phyloP scores from a whole-genome alignment of 2,329 filamentous ascomycete genomes.

The Clarireedia hainanense region DNA sequence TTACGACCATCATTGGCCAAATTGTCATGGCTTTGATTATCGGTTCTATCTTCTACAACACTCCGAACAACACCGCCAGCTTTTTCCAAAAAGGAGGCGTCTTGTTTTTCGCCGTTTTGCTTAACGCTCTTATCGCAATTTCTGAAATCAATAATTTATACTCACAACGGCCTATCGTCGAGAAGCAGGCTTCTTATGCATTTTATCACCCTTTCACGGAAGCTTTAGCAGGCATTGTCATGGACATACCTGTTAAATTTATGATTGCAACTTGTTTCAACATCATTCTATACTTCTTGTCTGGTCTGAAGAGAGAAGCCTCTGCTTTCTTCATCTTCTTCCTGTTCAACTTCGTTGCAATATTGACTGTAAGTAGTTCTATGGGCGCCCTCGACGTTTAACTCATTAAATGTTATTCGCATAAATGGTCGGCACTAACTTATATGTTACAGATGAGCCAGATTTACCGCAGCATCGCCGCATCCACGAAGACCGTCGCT shows the following conservation, averaged over 20 bases:
- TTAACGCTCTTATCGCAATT: constrained; percentile 58
- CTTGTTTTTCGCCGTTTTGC: constrained; percentile 58
- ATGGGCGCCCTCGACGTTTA: too few species aligned
- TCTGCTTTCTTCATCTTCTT: constrained; percentile 78
- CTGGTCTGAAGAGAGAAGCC: constrained; percentile 65
- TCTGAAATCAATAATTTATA: constrained; percentile 38
- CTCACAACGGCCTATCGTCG: constrained; percentile 36
- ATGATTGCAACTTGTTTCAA: constrained; percentile 53
- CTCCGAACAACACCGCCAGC: constrained; percentile 41
- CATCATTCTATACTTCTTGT: constrained; percentile 77
- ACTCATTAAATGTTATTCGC: too few species aligned
- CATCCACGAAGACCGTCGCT: constrained; percentile 61
- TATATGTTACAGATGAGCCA: constrained; percentile 53
- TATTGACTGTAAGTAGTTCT: constrained; percentile 27
- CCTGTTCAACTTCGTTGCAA: constrained; percentile 23
- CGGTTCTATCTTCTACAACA: constrained; percentile 54
- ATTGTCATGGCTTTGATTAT: constrained; percentile 52
- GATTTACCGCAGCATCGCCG: constrained; percentile 75
- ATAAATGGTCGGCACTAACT: too few species aligned
- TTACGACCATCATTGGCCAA: constrained; percentile 13
- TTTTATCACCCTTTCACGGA: constrained; percentile 44
- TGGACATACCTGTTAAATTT: constrained; percentile 53
- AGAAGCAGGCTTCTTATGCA: constrained; percentile 38
- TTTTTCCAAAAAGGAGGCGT: constrained; percentile 55
- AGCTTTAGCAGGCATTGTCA: constrained; percentile 44